Base-by-base conservation (phyloP, 2,329 filamentous ascomycete genomes). In the Dissoconium aciculare region DNA sequence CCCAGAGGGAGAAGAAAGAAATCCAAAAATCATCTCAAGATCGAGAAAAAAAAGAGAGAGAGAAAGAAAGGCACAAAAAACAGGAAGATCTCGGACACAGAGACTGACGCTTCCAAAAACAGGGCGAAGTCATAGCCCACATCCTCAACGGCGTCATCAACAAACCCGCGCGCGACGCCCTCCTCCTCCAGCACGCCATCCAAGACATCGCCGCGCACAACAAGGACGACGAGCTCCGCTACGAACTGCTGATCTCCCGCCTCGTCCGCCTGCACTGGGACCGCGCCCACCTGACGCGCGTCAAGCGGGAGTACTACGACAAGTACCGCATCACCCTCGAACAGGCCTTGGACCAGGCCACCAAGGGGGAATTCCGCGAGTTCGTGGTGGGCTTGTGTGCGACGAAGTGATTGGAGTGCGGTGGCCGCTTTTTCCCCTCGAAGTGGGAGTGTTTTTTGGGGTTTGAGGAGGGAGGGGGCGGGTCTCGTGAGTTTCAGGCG, bases 121-220 rank as follows among this genome's bases (percentile, higher is more conserved):
- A 94, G 85, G 89, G 89, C 41, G 89, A 98, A 60, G 74, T 92
- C 12, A 73, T 95, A 21, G 82, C 84, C 0, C 89, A 95, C 56
- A 82, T 95, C 45, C 76, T 98, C 49, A 94, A 95, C 58, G 89
- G 89, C 47, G 75, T 92, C 34, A 92, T 95, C 61, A 95, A 95
- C 60, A 80, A 80, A 36, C 85, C 89, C 4, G 83, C 92, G 39
- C 81, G 89, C 33, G 89, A 95, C 54, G 83, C 87, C 3, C 68
- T 94, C 21, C 74, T 95, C 3, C 65, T 98, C 2, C 76, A 92
- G 55, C 89, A 95, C 59, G 87, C 89, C 2, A 73, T 95, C 41
- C 50, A 52, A 32, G 78, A 74, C 12, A 57, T 65, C 16, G 56
- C 52, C 2, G 36, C 51, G 3, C 39, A 41, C 17, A 51, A 56